phyloP scores from a whole-genome alignment of 106 monocot species.

The Alisma plantagoaquatica region DNA sequence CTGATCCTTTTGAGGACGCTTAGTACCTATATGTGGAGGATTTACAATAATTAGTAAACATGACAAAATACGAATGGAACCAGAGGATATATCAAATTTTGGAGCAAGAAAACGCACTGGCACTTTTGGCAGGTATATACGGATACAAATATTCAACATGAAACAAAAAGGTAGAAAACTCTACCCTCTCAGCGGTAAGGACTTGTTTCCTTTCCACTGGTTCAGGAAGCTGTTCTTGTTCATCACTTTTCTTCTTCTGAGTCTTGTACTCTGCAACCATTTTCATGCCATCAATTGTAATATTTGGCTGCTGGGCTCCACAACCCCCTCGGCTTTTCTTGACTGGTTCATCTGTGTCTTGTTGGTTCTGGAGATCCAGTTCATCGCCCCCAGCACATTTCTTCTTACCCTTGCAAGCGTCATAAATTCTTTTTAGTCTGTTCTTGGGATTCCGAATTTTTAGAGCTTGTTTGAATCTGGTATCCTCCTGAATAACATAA shows the following conservation, averaged over 20 bases:
- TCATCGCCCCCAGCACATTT: constrained; percentile 93
- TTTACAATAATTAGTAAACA: not conserved
- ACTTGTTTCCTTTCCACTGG: constrained; percentile 93
- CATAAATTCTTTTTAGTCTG: constrained; percentile 85
- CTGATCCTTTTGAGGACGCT: constrained; percentile 93
- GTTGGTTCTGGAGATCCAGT: constrained; percentile 71
- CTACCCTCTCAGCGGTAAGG: constrained; percentile 92
- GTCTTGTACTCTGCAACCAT: constrained; percentile 98
- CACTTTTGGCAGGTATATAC: constrained; percentile 1
- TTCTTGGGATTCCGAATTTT: constrained; percentile 94
- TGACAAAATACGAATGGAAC: not conserved
- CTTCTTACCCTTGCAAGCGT: constrained; percentile 94
- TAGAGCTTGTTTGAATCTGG: constrained; percentile 75
- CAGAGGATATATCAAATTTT: too few species aligned
- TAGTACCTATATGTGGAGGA: constrained; percentile 43
- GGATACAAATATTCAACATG: not conserved
- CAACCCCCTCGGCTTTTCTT: constrained; percentile 88
- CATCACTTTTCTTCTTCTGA: constrained; percentile 90
- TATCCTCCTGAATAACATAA: constrained; percentile 58
- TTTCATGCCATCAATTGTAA: constrained; percentile 97
- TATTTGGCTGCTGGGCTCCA: constrained; percentile 96
- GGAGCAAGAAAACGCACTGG: too few species aligned
- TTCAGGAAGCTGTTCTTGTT: constrained; percentile 94
- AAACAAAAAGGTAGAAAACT: not conserved
- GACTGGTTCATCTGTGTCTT: constrained; percentile 69